These are phyloP conservation scores for Boletus rubroflammeus DNA, from an alignment of 768 basidiomycete species.

Conservation along the genomic window DNA sequence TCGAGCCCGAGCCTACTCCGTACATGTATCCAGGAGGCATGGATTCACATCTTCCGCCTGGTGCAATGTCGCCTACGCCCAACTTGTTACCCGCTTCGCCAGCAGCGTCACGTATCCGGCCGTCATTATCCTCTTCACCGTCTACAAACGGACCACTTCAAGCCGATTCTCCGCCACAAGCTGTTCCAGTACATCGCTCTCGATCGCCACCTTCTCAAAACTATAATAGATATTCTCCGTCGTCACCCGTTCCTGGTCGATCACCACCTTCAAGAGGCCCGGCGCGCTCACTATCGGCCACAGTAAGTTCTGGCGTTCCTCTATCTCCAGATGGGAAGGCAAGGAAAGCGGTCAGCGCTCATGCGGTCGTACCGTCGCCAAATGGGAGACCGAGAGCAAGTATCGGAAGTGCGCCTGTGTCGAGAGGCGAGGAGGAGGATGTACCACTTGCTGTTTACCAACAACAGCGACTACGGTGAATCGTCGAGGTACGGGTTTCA, in stretches of 20 bases:
- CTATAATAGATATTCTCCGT: conserved; percentile 36
- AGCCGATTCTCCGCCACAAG: conserved; percentile 23
- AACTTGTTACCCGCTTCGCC: conserved; percentile 22
- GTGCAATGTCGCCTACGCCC: conserved; percentile 47
- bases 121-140: conserved; percentile 35
- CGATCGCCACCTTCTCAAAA: conserved; percentile 52
- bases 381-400: conserved; percentile 43
- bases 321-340: conserved; percentile 46
- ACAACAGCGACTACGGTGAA: conserved; percentile 59
- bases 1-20: conserved; percentile 28
- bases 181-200: conserved; percentile 39
- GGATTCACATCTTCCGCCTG: conserved; percentile 50
- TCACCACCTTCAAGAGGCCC: conserved; percentile 39
- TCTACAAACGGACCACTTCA: conserved; percentile 22
- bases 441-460: conserved; percentile 77
- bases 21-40: conserved; percentile 27
- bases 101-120: conserved; percentile 21
- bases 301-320: conserved; percentile 41
- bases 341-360: conserved; percentile 65
- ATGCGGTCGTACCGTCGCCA: conserved; percentile 42
- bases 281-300: conserved; percentile 71
- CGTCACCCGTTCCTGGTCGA: conserved; percentile 23
- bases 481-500: conserved; percentile 11
- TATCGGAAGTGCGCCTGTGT: conserved; percentile 30
- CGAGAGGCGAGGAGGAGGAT: conserved; percentile 66